A percentile compares a stretch with the other conserved stretches of the same genome.
Conservation (phyloP, 192 early-diverging fungal genomes). For the Coemansia sp. region DNA sequence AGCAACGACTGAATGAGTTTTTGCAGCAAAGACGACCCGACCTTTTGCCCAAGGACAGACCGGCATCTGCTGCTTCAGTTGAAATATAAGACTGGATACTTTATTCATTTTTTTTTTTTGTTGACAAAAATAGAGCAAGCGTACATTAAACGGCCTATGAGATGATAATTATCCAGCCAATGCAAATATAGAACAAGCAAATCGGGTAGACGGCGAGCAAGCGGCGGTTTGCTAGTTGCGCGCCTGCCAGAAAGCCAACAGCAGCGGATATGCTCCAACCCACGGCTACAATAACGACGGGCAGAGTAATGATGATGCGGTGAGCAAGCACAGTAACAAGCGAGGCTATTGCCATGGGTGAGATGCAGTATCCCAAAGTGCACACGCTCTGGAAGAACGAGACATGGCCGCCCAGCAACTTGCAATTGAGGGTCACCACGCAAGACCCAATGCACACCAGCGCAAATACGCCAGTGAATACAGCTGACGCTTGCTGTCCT, state of each 20-base stretch:
- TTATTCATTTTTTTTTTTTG: constrained; percentile 8
- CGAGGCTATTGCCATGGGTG: constrained; percentile 84
- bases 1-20: constrained; percentile 34
- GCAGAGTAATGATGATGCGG: constrained; percentile 69
- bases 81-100: not conserved
- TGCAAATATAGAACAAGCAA: constrained; percentile 92
- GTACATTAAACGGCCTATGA: constrained; percentile 40
- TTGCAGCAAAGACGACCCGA: constrained; percentile 30
- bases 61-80: not conserved
- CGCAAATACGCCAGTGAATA: constrained; percentile 92
- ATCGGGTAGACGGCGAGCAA: constrained; percentile 92
- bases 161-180: constrained; percentile 91
- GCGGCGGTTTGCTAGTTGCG: constrained; percentile 82
- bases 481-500: constrained; percentile 74
- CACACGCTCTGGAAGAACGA: constrained; percentile 98
- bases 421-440: constrained; percentile 94
- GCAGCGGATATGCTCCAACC: constrained; percentile 91
- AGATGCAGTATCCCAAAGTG: constrained; percentile 95
- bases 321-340: constrained; percentile 69
- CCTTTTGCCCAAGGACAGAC: constrained; percentile 21
- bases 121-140: not conserved
- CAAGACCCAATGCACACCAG: constrained; percentile 95
- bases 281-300: constrained; percentile 76
- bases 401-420: constrained; percentile 89
- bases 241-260: constrained; percentile 86